These are phyloP conservation scores for Cryoendolithus antarcticus DNA, from an alignment of 2,329 filamentous ascomycete genomes.

Conservation along the genomic window DNA sequence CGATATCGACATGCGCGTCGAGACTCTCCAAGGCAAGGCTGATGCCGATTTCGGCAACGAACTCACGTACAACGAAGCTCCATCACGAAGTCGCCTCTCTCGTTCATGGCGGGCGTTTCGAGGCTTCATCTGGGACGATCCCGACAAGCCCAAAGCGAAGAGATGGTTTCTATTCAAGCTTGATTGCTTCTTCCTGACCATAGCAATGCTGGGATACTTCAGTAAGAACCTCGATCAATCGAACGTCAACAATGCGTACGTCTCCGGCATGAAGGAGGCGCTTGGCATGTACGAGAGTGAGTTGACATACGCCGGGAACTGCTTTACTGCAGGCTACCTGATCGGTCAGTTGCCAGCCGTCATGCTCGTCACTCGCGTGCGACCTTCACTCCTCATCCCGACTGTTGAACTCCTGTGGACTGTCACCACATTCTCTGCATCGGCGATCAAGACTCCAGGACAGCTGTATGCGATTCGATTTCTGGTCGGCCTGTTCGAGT, in stretches of 20 bases:
- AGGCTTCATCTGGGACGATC: conserved; percentile 41
- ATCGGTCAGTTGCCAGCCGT: conserved; percentile 8
- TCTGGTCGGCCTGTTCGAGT: conserved; percentile 9
- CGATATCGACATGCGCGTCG: too few species aligned
- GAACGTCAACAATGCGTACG: conserved; percentile 30
- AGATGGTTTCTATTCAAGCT: conserved; percentile 37
- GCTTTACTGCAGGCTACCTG: conserved; percentile 9
- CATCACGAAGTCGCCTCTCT: too few species aligned
- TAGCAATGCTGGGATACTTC: conserved; percentile 27
- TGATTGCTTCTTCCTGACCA: conserved; percentile 26
- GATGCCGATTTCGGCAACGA: too few species aligned
- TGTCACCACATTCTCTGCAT: conserved; percentile 8
- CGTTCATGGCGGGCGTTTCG: conserved; percentile 28
- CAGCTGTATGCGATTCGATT: conserved; percentile 8
- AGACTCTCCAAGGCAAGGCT: too few species aligned
- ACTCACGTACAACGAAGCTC: too few species aligned
- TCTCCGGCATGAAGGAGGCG: conserved; percentile 3
- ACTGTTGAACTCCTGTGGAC: conserved; percentile 6
- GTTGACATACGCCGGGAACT: conserved; percentile 6
- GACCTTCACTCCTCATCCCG: conserved; percentile 5
- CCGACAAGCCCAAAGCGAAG: conserved; percentile 41
- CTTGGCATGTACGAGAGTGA: conserved; percentile 2
- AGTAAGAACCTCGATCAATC: conserved; percentile 34
- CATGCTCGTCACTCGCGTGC: conserved; percentile 6
- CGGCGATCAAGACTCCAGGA: conserved; percentile 6